phyloP scores from a whole-genome alignment of 345 rosid species.

The Xanthoceras sorbifolium region DNA sequence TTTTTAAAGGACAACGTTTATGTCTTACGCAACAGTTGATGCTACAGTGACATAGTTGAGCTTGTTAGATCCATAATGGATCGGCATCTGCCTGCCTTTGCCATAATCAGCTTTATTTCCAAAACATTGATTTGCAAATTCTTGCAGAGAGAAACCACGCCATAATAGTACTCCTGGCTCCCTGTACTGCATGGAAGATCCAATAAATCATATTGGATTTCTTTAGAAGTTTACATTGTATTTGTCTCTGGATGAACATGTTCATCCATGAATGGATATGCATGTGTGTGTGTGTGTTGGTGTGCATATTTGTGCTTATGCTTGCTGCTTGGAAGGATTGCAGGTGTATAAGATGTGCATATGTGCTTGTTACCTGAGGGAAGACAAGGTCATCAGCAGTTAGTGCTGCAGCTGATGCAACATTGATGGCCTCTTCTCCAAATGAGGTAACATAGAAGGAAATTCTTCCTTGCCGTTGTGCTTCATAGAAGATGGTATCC shows the following conservation, averaged over 20 bases:
- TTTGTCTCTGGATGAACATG: neutral
- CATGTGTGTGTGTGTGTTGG: neutral
- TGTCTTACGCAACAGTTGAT: constrained; percentile 60
- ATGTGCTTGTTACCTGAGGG: constrained; percentile 62
- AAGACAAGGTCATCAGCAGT: constrained; percentile 54
- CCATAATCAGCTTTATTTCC: constrained; percentile 48
- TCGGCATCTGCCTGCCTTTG: constrained; percentile 69
- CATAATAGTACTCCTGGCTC: constrained; percentile 60
- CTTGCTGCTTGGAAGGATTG: neutral
- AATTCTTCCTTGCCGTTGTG: constrained; percentile 89
- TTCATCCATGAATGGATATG: neutral
- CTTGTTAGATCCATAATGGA: constrained; percentile 58
- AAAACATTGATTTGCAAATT: constrained; percentile 57
- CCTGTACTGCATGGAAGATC: constrained; percentile 61
- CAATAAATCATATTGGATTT: constrained; percentile 8
- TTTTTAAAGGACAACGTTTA: constrained; percentile 3
- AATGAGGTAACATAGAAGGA: constrained; percentile 68
- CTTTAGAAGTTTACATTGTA: neutral
- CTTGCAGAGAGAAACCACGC: constrained; percentile 60
- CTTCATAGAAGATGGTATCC: constrained; percentile 78
- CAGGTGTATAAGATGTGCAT: neutral
- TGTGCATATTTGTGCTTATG: neutral
- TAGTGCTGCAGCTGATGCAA: constrained; percentile 87
- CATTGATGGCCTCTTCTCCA: constrained; percentile 87
- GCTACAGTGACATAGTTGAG: constrained; percentile 56